Base-by-base conservation (phyloP, 2,329 filamentous ascomycete genomes). In the Fusarium papillatum region DNA sequence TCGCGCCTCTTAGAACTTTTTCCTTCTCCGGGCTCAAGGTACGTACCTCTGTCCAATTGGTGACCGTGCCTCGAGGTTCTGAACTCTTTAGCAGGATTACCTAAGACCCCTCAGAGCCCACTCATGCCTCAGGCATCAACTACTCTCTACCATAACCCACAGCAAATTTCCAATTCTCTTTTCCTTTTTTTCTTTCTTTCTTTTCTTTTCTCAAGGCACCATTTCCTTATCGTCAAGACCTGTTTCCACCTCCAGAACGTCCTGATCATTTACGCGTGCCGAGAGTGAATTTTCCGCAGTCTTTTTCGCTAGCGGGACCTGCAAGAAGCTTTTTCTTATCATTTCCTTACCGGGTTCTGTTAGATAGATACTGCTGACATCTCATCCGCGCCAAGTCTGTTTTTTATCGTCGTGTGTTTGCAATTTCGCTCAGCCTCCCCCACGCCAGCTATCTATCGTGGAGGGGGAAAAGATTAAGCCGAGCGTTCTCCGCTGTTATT, bases 291-390 rank as follows among this genome's bases (percentile, higher is more conserved):
- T 38, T 38, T 80, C 82, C 84, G 93, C 94, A 95, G 94, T 93
- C 94, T 94, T 95, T 95, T 98, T 95, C 96, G 96, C 96, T 98
- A 98, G 94, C 95, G 92, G 94, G 93, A 93, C 94, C 95, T 95
- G 94, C 91, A 78, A 78, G 82, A 76, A 73, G 29, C 50, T 69
- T 68, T 68, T 72, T 76, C 78, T 84, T 86, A 86, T 78, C 53
- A 79, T 67, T 84, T 82, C 84, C 82, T 86, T 84, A 91, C 95
- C 94, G 93, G 94, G 90, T 91, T 93, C 93, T 90, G 95, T 96
- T 98, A 98, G 95, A 98, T 98, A 98, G 95, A 91, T 91, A 92
- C 92, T 95, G 95, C 93, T 89, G 85, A 98, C 95, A 98, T 79
- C 24, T 29, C 55, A 29, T 72, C n/a, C n/a, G 22, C 38, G 17